Evolutionary conservation across 1,284 basidiomycete genomes (phyloP), one percentile per base, ranked within the genome.

Genomic region (Ustilago hordei): DNA sequence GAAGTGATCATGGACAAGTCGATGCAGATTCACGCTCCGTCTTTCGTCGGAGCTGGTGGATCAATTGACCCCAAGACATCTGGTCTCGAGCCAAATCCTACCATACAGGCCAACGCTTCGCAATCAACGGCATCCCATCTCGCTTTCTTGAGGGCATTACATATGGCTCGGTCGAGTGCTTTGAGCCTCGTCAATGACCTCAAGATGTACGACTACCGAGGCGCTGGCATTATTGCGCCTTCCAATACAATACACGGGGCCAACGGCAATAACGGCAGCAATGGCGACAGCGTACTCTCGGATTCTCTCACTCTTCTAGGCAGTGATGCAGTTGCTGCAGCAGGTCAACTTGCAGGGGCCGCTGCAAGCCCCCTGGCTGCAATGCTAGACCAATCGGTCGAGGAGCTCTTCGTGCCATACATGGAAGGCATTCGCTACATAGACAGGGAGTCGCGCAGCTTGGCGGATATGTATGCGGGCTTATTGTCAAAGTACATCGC

Each of bases 401-500:
- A 98, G 78, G 97, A 99, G 85, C 90, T 99, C 17, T 99, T 99
- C 79, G 91, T 95, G 31, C 94, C 94, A 2, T 98, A 97, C 86
- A 93, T 93, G 6, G 95, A 87, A 59, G 94, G 93, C 2, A 91
- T 91, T 64, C 90, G 95, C 68, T 99, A 99, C 84, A 89, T 99
- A 5, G 97, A 99, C 82, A 91, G 91, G 39, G 97, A 99, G 88
- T 93, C 91, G 80, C 93, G 92, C 86, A 95, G 92, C 83, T 86
- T 99, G 55, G 91, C 91, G 0, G 91, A 93, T 61, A 89, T 98
- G 7, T 99, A 96, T 82, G 90, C 91, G 2, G 90, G 88, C 17
- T 90, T 93, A 74, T 88, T 99, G 39, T 87, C 89, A 23, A 89
- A 89, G 65, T 99, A 97, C 86, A 92, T 94, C 8, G 90, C 92